A percentile compares a stretch with the other conserved stretches of the same genome.
These are phyloP conservation scores for Brassica incana DNA, from an alignment of 345 rosid genomes.

Conservation along the genomic window DNA sequence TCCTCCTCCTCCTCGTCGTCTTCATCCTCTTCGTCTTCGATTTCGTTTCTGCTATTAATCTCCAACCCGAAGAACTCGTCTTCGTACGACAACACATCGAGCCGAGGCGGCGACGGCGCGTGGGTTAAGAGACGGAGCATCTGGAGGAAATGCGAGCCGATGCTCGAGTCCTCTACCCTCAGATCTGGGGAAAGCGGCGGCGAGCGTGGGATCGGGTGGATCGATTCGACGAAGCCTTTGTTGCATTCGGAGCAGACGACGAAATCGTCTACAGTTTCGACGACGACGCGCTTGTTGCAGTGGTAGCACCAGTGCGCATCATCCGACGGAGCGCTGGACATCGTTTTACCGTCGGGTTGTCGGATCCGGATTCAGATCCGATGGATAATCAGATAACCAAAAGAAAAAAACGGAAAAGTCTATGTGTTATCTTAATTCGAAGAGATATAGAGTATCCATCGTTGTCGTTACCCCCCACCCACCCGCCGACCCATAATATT, in stretches of 20 bases:
- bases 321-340: conserved; percentile 56
- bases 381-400: background rate
- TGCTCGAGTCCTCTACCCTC: conserved; percentile 45
- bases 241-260: conserved; percentile 69
- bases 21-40: conserved; percentile 49
- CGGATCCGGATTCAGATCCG: conserved; percentile 37
- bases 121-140: conserved; percentile 62
- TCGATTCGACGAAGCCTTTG: conserved; percentile 69
- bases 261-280: conserved; percentile 50
- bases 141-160: conserved; percentile 65
- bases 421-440: background rate
- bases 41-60: conserved; percentile 57
- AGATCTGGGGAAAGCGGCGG: conserved; percentile 50
- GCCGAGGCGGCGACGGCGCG: conserved; percentile 37
- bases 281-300: conserved; percentile 67
- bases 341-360: conserved; percentile 6
- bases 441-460: background rate
- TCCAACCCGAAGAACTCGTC: conserved; percentile 67
- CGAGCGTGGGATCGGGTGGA: conserved; percentile 38
- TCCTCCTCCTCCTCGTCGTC: conserved; percentile 40
- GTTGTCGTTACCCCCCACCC: background rate
- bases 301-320: conserved; percentile 69
- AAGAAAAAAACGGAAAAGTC: background rate
- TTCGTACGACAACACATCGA: conserved; percentile 44
- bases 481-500: conserved; percentile 26